Conservation (phyloP, 2,329 filamentous ascomycete genomes). For the Fusarium fujikuroi region DNA sequence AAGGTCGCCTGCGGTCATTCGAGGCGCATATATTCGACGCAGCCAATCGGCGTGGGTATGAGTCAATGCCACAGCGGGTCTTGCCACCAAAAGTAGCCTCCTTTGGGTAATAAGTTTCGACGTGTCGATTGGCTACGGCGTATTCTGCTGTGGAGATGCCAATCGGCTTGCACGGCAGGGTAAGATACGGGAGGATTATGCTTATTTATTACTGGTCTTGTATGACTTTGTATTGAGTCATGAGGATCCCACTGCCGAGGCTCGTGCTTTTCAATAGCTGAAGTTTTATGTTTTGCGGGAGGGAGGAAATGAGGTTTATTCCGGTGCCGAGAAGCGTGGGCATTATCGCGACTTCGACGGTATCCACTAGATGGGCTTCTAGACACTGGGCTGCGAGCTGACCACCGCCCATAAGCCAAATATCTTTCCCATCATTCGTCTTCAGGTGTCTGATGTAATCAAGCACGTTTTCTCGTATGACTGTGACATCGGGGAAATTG, state of each 20-base stretch:
- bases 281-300: background rate
- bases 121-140: background rate
- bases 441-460: constrained; percentile 39
- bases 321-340: constrained; percentile 40
- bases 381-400: constrained; percentile 45
- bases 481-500: constrained; percentile 40
- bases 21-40: background rate
- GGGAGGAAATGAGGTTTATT: constrained; percentile 33
- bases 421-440: constrained; percentile 36
- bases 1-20: background rate
- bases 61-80: constrained; percentile 5
- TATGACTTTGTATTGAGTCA: constrained; percentile 31
- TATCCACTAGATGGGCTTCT: constrained; percentile 46
- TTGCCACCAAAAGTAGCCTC: constrained; percentile 1
- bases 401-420: constrained; percentile 53
- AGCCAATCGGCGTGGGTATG: constrained; percentile 15
- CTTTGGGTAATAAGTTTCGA: background rate
- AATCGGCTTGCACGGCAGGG: background rate
- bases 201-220: background rate
- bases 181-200: background rate
- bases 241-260: constrained; percentile 36
- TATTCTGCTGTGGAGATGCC: background rate
- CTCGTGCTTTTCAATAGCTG: constrained; percentile 12
- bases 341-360: constrained; percentile 46
- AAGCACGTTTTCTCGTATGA: constrained; percentile 36